These are phyloP conservation scores for Nicotiana sylvestris DNA, from an alignment of 257 asterid genomes.

Conservation along the genomic window DNA sequence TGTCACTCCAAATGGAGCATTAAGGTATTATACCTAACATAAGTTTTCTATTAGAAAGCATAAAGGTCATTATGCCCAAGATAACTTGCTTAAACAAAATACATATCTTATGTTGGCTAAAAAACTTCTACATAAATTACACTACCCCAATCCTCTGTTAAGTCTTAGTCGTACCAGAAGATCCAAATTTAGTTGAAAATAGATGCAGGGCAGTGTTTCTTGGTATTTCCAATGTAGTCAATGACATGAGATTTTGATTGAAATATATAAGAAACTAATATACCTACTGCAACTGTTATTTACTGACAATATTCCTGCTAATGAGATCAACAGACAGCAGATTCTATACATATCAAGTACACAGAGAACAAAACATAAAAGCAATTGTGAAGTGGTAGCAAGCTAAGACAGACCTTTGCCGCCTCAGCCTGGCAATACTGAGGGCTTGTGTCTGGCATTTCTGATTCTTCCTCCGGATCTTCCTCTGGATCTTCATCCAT, in stretches of 20 bases:
- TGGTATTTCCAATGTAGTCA: not conserved
- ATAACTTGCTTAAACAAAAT: no score
- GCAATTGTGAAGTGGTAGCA: conserved; percentile 6
- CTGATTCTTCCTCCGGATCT: conserved; percentile 57
- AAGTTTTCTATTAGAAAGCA: no score
- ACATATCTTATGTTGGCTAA: not conserved
- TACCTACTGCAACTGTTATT: not conserved
- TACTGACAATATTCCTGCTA: not conserved
- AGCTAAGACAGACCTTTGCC: conserved; percentile 29
- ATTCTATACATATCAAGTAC: not conserved
- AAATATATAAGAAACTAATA: not conserved
- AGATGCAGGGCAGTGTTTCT: not conserved
- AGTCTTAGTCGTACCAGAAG: not conserved
- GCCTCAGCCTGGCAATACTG: conserved; percentile 36
- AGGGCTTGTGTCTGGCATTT: conserved; percentile 43
- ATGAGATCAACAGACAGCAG: not conserved
- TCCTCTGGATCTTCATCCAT: conserved; percentile 44
- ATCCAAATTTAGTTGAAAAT: not conserved
- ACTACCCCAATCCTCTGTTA: not conserved
- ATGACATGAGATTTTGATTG: not conserved
- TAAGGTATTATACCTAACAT: no score
- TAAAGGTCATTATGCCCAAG: no score
- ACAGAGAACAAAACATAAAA: not conserved
- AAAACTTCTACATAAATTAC: not conserved
- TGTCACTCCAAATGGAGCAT: no score